Conservation (phyloP, 768 basidiomycete genomes). For the Suillus placidus region DNA sequence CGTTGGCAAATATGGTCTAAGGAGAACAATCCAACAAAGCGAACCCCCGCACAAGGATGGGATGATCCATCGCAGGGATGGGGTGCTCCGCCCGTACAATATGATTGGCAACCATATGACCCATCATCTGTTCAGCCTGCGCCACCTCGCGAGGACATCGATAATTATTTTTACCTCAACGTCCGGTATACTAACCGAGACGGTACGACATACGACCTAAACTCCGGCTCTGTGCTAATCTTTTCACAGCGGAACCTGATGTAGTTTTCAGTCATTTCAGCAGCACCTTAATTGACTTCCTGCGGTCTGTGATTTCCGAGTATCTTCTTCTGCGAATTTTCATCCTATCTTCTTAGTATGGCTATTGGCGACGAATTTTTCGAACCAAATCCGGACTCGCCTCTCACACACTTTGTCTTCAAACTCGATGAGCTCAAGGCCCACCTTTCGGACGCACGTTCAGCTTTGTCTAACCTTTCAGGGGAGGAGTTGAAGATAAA, state of each 20-base stretch:
- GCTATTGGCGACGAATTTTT: conserved; percentile 22
- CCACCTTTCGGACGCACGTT: conserved; percentile 6
- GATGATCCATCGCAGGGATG: background rate
- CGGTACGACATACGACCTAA: background rate
- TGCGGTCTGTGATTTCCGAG: conserved; percentile 16
- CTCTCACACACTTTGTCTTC: conserved; percentile 12
- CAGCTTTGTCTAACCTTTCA: background rate
- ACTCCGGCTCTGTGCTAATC: background rate
- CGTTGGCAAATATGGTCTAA: conserved; percentile 11
- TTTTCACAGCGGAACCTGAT: conserved; percentile 16
- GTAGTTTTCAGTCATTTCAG: conserved; percentile 23
- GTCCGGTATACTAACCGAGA: conserved; percentile 3
- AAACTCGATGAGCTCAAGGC: conserved; percentile 10
- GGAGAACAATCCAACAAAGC: background rate
- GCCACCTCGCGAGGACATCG: conserved; percentile 16
- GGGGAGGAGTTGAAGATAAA: background rate
- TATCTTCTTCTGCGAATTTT: background rate
- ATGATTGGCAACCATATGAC: conserved; percentile 23
- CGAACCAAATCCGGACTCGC: conserved; percentile 6
- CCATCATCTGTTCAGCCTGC: conserved; percentile 14
- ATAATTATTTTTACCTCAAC: conserved; percentile 27
- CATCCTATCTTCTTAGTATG: conserved; percentile 1
- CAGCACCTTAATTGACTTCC: conserved; percentile 19
- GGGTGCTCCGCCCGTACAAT: background rate
- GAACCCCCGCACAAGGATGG: background rate